Conservation (phyloP, 768 basidiomycete genomes). For the Lactarius akahatsu region DNA sequence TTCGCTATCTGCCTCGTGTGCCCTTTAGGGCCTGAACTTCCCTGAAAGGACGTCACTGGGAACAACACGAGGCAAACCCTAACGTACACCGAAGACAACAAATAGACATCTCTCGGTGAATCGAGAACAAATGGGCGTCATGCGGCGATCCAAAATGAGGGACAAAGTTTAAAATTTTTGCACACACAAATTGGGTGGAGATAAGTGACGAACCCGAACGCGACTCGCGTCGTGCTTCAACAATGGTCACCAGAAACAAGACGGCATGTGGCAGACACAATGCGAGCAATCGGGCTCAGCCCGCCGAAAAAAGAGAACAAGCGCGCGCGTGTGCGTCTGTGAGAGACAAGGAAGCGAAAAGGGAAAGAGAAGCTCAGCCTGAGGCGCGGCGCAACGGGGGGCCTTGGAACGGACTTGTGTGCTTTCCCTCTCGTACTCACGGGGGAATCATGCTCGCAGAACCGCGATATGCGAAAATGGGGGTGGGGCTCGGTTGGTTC, state of each 20-base stretch:
- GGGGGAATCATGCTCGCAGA: not conserved
- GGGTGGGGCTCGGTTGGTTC: not conserved
- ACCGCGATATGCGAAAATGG: not conserved
- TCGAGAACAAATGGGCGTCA: constrained; percentile 22
- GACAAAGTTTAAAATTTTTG: constrained; percentile 20
- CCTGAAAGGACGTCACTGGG: constrained; percentile 18
- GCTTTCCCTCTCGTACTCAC: not conserved
- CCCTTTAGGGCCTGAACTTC: constrained; percentile 20
- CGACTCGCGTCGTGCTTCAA: constrained; percentile 3
- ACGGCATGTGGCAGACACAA: not conserved
- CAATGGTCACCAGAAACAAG: constrained; percentile 12
- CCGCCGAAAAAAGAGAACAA: not conserved
- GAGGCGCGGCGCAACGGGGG: constrained; percentile 12
- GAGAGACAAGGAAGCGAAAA: not conserved
- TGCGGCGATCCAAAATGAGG: constrained; percentile 15
- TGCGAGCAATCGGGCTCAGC: not conserved
- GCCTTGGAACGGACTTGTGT: constrained; percentile 2
- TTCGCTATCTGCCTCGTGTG: constrained; percentile 25
- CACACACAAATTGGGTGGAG: not conserved
- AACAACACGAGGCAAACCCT: constrained; percentile 15
- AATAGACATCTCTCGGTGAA: constrained; percentile 18
- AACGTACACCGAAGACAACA: constrained; percentile 25
- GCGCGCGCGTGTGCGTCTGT: not conserved
- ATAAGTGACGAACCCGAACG: not conserved
- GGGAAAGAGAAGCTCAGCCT: constrained; percentile 12